Evolutionary conservation across 331 rosid genomes (phyloP).

Genomic region (Acacia concinna): DNA sequence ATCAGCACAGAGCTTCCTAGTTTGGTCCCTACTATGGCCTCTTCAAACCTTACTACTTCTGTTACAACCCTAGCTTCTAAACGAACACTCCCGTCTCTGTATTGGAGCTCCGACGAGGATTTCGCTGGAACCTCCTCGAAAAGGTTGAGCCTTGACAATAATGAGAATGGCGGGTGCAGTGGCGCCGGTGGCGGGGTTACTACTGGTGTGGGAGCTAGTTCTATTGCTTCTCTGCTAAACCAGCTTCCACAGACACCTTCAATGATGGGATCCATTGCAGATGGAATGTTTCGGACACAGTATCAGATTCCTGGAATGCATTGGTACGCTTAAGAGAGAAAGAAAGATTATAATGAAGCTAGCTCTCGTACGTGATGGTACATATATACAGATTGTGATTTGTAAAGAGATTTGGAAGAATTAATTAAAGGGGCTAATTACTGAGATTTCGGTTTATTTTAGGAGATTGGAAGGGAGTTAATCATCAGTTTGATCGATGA

Average conservation of each 20-base stretch:
- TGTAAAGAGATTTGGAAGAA: neutral
- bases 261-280: constrained; percentile 35
- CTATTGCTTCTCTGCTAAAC: constrained; percentile 49
- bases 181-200: neutral
- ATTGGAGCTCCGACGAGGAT: constrained; percentile 43
- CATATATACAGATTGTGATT: neutral
- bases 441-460: constrained; percentile 29
- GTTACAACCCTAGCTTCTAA: constrained; percentile 22
- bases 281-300: constrained; percentile 44
- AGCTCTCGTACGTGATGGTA: constrained; percentile 5
- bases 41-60: neutral
- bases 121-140: constrained; percentile 39
- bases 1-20: neutral
- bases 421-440: constrained; percentile 4
- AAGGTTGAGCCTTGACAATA: constrained; percentile 44
- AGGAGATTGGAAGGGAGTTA: constrained; percentile 20
- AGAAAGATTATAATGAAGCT: constrained; percentile 7
- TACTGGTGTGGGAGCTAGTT: neutral
- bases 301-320: constrained; percentile 48
- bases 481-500: neutral
- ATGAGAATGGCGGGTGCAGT: constrained; percentile 3
- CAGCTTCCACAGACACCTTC: constrained; percentile 58
- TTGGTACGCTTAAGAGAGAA: constrained; percentile 48
- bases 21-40: neutral
- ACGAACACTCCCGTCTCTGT: constrained; percentile 40